A percentile compares a stretch with the other conserved stretches of the same genome.
These are phyloP conservation scores for Pythium vanterpoolii DNA, from an alignment of 352 stramenopile species.

Conservation along the genomic window DNA sequence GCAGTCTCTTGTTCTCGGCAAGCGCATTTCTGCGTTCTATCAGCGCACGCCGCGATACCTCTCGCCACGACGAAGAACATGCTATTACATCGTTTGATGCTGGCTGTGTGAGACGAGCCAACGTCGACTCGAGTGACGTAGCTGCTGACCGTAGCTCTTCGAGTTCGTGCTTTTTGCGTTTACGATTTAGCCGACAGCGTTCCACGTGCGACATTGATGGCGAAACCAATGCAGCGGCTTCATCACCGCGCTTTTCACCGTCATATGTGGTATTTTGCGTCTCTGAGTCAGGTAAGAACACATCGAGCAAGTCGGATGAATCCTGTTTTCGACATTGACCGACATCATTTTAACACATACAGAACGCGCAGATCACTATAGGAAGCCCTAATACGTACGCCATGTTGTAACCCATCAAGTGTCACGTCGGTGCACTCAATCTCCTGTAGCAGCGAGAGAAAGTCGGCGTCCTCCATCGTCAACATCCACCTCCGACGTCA, in stretches of 20 bases:
- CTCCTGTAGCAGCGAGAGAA: conserved; percentile 16
- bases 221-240: not conserved
- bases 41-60: not conserved
- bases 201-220: conserved; percentile 2
- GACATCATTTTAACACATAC: not conserved
- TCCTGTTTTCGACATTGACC: too few relatives aligned
- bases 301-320: too few relatives aligned
- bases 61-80: not conserved
- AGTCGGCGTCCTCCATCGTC: not conserved
- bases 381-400: not conserved
- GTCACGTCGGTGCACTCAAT: not conserved
- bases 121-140: not conserved
- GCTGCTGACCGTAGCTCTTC: conserved; percentile 5
- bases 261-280: not conserved
- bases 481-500: not conserved
- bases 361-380: not conserved
- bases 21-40: not conserved
- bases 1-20: conserved; percentile 13
- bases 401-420: not conserved
- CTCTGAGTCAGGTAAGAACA: too few relatives aligned
- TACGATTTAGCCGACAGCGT: conserved; percentile 17
- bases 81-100: not conserved
- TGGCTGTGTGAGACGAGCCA: not conserved
- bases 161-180: conserved; percentile 20
- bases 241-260: not conserved